Conservation (phyloP, 345 rosid genomes). For the Rhodamnia argentea region DNA sequence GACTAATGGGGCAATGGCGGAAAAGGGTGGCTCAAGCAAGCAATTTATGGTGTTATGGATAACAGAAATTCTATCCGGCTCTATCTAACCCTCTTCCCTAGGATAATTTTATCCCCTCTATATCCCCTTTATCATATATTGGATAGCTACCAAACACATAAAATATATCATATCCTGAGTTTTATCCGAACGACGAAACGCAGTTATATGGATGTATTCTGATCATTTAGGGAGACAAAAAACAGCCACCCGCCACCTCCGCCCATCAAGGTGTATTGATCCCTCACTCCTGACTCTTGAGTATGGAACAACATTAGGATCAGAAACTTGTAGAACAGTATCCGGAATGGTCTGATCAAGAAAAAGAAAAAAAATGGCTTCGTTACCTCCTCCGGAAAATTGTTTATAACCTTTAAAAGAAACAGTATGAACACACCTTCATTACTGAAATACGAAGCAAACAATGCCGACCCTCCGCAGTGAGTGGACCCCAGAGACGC, state of each 20-base stretch:
- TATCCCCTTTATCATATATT: no score
- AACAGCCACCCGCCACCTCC: background rate
- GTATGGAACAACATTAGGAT: background rate
- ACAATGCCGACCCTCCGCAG: background rate
- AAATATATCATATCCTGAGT: no score
- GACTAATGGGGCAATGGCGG: no score
- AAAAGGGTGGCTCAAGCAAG: no score
- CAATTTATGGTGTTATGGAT: no score
- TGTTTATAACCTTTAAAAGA: background rate
- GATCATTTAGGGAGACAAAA: background rate
- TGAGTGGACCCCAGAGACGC: background rate
- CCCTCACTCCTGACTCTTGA: background rate
- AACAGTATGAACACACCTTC: background rate
- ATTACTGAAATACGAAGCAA: background rate
- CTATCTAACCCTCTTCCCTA: no score
- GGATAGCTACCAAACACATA: no score
- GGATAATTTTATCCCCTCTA: no score
- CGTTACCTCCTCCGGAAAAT: background rate
- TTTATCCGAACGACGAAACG: no score
- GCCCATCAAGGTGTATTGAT: background rate
- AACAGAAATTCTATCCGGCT: no score
- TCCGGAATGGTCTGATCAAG: background rate
- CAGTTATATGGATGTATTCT: background rate
- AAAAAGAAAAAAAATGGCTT: background rate
- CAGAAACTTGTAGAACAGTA: background rate